These are phyloP conservation scores for Fusarium setosum DNA, from an alignment of 2,329 filamentous ascomycete species.

Conservation along the genomic window DNA sequence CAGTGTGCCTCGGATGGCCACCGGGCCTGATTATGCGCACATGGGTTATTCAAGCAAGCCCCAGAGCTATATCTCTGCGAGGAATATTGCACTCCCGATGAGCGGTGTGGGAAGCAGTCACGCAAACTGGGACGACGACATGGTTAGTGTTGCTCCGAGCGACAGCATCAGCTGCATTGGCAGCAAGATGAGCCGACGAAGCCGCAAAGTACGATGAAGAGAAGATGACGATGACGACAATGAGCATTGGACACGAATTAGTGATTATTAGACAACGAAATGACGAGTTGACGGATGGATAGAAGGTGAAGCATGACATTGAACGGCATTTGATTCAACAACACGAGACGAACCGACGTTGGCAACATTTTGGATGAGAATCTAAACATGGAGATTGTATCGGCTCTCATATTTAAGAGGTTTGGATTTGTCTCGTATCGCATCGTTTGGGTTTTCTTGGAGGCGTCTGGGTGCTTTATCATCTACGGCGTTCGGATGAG, in stretches of 20 bases:
- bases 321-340: conserved; percentile 3
- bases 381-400: background rate
- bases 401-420: conserved; percentile 1
- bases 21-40: conserved; percentile 26
- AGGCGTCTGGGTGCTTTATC: conserved; percentile 22
- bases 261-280: conserved; percentile 18
- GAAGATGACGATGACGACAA: conserved; percentile 2
- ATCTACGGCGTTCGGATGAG: conserved; percentile 1
- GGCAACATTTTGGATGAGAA: conserved; percentile 8
- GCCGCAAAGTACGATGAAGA: conserved; percentile 38
- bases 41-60: conserved; percentile 37
- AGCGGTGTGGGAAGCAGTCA: conserved; percentile 56
- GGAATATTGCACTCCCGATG: conserved; percentile 52
- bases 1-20: conserved; percentile 32
- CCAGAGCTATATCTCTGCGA: conserved; percentile 45
- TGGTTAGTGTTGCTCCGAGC: conserved; percentile 66
- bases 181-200: conserved; percentile 44
- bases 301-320: conserved; percentile 13
- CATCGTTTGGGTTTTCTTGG: conserved; percentile 10
- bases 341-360: conserved; percentile 9
- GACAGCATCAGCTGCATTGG: conserved; percentile 74
- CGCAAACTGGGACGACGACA: conserved; percentile 59
- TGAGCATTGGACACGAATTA: conserved; percentile 15
- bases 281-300: conserved; percentile 22
- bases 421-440: conserved; percentile 2